Evolutionary conservation across 306 rosid species (phyloP).

Genomic region (Medicago truncatula): MtrunA17r5.0-ANR NC_053044.1:28390501-28391000

Average conservation of each 20-base stretch:
- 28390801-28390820: too few relatives aligned
- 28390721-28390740: slow-evolving; percentile 80
- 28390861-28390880: too few relatives aligned
- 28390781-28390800: slow-evolving; percentile 92
- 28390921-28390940: too few relatives aligned
- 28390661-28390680: slow-evolving; percentile 46
- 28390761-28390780: slow-evolving; percentile 90
- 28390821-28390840: too few relatives aligned
- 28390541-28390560: slow-evolving; percentile 42
- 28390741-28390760: slow-evolving; percentile 91
- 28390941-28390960: too few relatives aligned
- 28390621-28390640: slow-evolving; percentile 91
- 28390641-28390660: slow-evolving; percentile 83
- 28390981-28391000: too few relatives aligned
- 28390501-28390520: not conserved
- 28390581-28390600: slow-evolving; percentile 71
- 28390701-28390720: slow-evolving; percentile 69
- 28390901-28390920: too few relatives aligned
- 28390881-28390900: too few relatives aligned
- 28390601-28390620: slow-evolving; percentile 89
- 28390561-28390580: slow-evolving; percentile 88
- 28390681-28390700: slow-evolving; percentile 75
- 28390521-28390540: too few relatives aligned
- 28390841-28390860: too few relatives aligned
- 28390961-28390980: too few relatives aligned